A percentile compares a stretch with the other conserved stretches of the same genome.
Conservation (phyloP, 2,329 filamentous ascomycete species). For the Pezicula rhizophila region DNA sequence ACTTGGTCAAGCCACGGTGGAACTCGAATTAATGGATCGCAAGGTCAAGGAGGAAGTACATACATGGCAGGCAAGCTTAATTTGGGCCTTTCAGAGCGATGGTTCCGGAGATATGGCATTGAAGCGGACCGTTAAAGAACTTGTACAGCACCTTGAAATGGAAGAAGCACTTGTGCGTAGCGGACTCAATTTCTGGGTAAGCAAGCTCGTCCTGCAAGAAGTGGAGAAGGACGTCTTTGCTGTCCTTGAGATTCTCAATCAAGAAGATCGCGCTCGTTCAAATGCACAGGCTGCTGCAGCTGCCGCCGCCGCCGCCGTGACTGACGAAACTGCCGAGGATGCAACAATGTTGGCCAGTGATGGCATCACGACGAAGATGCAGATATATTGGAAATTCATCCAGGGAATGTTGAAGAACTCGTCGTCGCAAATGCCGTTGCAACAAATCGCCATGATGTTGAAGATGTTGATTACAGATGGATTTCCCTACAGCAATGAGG, state of each 20-base stretch:
- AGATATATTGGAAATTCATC: constrained; percentile 86
- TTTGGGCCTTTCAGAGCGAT: constrained; percentile 67
- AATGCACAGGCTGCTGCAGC: constrained; percentile 20
- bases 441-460: constrained; percentile 88
- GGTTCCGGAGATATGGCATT: constrained; percentile 18
- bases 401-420: constrained; percentile 93
- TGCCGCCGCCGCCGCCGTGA: constrained; percentile 5
- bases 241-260: constrained; percentile 60
- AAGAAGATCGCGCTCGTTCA: constrained; percentile 28
- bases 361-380: constrained; percentile 55
- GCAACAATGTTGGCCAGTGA: constrained; percentile 33
- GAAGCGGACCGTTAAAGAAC: constrained; percentile 43
- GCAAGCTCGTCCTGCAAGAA: constrained; percentile 59
- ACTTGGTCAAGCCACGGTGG: constrained; percentile 72
- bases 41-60: constrained; percentile 65
- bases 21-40: constrained; percentile 78
- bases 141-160: constrained; percentile 57
- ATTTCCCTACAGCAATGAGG: constrained; percentile 84
- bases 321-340: constrained; percentile 18
- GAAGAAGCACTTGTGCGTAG: constrained; percentile 65
- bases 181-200: constrained; percentile 67
- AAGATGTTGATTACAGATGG: constrained; percentile 84
- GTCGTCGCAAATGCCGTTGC: constrained; percentile 69
- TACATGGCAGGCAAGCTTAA: constrained; percentile 82
- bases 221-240: constrained; percentile 48